Base-by-base conservation (phyloP, 192 early-diverging fungal species). In the Umbelopsis vinacea region DNA sequence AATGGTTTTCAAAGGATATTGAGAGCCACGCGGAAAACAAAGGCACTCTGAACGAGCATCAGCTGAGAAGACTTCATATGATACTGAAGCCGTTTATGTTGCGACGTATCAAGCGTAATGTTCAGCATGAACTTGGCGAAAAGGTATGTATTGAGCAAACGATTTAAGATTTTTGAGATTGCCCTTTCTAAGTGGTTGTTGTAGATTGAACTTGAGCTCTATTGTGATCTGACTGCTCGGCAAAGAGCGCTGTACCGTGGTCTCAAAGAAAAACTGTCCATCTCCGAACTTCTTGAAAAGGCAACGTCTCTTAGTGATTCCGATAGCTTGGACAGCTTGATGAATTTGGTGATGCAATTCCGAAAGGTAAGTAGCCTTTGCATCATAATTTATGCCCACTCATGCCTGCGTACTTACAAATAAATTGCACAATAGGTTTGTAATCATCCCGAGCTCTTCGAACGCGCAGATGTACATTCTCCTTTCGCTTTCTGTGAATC, bases 71-170 rank as follows among this genome's bases (percentile, higher is more conserved):
- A 33, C 77, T 97, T 55, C 94, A 97, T 66, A 93, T 94, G 90
- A 95, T 97, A 69, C 84, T 97, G 43, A 94, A 95, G 71, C 95
- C 95, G n/a, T 97, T 97, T 76, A 95, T 97, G 95, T 84, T 97
- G 69, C 87, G 95, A 37, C 90, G 95, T 70, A 87, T 95, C 79
- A 96, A 96, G 83, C 86, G 90, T 22, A 94, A 96, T 73, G 94
- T 96, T 23, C 94, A 95, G 78, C 89, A 93, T 68, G 94, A 96
- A 80, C 82, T 96, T 29, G 94, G 93, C 68, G 93, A 96, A 57
- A 97, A 97, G 83, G 83, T 85, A 71, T 24, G 3, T 70, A 24
- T 15, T n/a, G 8, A 11, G 3, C 4, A 14, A 23, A 46, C 17
- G 19, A 8, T 29, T 17, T 63, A 6, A 35, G 12, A 38, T 37